A percentile compares a stretch with the other conserved stretches of the same genome.
These are phyloP conservation scores for Crataegus laevigata DNA, from an alignment of 306 rosid species.

Conservation along the genomic window DNA sequence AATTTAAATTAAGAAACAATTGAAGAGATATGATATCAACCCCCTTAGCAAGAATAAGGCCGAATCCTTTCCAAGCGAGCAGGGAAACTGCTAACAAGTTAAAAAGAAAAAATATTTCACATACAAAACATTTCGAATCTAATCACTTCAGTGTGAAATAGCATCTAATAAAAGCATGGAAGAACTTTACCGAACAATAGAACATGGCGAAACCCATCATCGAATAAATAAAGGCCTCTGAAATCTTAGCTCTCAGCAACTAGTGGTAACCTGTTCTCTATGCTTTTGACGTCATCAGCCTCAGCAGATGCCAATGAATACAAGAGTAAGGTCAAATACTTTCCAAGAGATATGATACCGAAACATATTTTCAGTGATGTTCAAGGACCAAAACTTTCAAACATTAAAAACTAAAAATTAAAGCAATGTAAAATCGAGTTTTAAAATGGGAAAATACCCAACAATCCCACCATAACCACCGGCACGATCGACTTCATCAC, in stretches of 20 bases:
- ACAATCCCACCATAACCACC: slow-evolving; percentile 50
- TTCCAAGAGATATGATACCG: too few species aligned
- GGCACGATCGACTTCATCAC: slow-evolving; percentile 59
- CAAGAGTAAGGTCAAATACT: neutral
- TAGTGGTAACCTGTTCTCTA: slow-evolving; percentile 71
- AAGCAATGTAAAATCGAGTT: neutral
- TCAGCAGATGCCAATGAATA: slow-evolving; percentile 42
- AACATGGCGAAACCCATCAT: slow-evolving; percentile 75
- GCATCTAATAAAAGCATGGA: slow-evolving; percentile 19
- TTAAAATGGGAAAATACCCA: slow-evolving; percentile 21
- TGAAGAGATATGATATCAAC: too few species aligned
- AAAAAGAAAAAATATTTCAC: too few species aligned
- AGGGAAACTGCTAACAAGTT: too few species aligned
- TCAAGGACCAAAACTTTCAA: too few species aligned
- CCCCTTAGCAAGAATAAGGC: too few species aligned
- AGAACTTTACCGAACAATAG: slow-evolving; percentile 87
- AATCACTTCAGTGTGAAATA: too few species aligned
- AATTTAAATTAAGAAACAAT: too few species aligned
- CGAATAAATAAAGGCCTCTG: slow-evolving; percentile 66
- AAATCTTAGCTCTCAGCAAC: slow-evolving; percentile 77
- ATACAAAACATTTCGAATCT: too few species aligned
- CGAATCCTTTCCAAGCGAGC: too few species aligned
- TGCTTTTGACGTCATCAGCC: slow-evolving; percentile 41
- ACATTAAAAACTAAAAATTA: neutral
- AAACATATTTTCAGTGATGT: too few species aligned